Conservation (phyloP, 163 green algal species). For the Scenedesmus sp. region DNA sequence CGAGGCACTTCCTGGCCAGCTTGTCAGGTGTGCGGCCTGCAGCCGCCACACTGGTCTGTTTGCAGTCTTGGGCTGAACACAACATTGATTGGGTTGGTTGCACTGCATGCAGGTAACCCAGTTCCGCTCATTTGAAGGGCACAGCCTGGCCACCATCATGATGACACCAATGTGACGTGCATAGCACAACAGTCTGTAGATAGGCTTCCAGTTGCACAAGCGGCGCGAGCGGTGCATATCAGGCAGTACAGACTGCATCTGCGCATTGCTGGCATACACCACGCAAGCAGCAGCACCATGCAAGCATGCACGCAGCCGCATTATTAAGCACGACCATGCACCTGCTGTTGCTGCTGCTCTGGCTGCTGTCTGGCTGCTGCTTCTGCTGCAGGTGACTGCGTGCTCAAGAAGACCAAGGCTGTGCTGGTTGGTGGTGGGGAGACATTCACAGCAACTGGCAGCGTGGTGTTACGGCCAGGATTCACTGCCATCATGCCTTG, state of each 20-base stretch:
- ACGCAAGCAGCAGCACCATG: background rate
- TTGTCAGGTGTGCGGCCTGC: constrained; percentile 50
- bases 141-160: too few species aligned
- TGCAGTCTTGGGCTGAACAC: too few species aligned
- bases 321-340: background rate
- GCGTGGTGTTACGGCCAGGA: constrained; percentile 68
- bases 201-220: too few species aligned
- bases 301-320: constrained; percentile 20
- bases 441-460: constrained; percentile 78
- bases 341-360: background rate
- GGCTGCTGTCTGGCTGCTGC: background rate
- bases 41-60: too few species aligned
- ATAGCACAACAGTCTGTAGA: too few species aligned
- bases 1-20: constrained; percentile 84
- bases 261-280: background rate
- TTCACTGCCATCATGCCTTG: constrained; percentile 91
- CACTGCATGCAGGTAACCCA: too few species aligned
- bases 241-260: too few species aligned
- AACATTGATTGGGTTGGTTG: too few species aligned
- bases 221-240: too few species aligned
- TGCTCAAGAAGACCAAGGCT: constrained; percentile 73
- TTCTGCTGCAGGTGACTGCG: constrained; percentile 60
- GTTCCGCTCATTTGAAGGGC: too few species aligned
- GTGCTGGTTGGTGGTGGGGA: constrained; percentile 77
- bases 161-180: too few species aligned